Percentiles rank a stretch among this genome's conserved stretches.
These are phyloP conservation scores for Chlamydomonas sphaeroides DNA, from an alignment of 139 green algal species.

Conservation along the genomic window DNA sequence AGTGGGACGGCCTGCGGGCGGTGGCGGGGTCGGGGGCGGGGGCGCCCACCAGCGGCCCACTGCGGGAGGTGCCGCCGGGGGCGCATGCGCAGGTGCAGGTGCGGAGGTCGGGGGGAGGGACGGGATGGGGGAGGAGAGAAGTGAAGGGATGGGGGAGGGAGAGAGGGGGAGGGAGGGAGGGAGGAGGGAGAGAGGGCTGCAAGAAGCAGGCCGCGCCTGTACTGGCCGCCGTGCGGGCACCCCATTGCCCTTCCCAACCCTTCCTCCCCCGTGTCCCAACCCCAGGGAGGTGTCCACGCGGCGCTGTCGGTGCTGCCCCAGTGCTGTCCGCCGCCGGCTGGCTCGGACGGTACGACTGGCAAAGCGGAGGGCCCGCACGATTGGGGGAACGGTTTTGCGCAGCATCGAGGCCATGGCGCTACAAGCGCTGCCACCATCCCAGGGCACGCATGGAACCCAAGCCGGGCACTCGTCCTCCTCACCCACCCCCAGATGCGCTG, in stretches of 20 bases:
- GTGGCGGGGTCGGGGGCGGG: background rate
- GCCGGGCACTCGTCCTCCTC: background rate
- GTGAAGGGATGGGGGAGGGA: no score
- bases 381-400: background rate
- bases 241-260: background rate
- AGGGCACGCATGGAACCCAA: no score
- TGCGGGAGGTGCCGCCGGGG: no score
- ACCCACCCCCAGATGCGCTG: constrained; percentile 44
- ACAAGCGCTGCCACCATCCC: no score
- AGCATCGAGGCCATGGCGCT: no score
- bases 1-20: constrained; percentile 14
- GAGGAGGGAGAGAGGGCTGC: no score
- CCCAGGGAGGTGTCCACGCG: constrained; percentile 5
- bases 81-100: background rate
- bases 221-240: no score
- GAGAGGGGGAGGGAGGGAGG: no score
- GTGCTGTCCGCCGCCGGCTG: constrained; percentile 2
- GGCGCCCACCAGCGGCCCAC: no score
- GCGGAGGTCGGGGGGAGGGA: background rate
- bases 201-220: background rate
- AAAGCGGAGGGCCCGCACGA: background rate
- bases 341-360: background rate
- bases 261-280: background rate
- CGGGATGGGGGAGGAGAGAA: no score
- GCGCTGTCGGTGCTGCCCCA: constrained; percentile 8